Evolutionary conservation across 129 eudicot species (phyloP).

Genomic region (Smallanthus sonchifolius): DNA sequence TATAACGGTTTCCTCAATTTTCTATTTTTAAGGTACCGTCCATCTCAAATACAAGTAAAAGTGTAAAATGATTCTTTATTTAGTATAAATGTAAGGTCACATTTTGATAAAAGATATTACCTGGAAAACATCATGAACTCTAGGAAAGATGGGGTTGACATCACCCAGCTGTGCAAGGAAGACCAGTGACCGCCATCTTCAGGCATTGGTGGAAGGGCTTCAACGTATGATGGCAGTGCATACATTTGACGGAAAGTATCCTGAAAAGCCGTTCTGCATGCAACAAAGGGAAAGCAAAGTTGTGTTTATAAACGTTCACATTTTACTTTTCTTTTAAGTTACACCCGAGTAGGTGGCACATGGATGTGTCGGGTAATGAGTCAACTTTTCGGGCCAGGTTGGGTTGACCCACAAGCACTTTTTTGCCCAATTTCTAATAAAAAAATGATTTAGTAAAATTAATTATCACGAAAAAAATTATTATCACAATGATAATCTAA

Average conservation of each 20-base stretch:
- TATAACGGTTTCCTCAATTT: neutral
- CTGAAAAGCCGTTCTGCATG: constrained; percentile 70
- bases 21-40: neutral
- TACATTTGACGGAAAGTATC: constrained; percentile 82
- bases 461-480: neutral
- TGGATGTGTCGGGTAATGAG: neutral
- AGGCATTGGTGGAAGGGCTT: constrained; percentile 99
- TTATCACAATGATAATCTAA: neutral
- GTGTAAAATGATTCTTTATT: neutral
- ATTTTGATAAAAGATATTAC: constrained; percentile 31
- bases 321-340: neutral
- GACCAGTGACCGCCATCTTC: constrained; percentile 94
- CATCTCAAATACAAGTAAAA: neutral
- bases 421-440: neutral
- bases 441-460: neutral
- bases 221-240: constrained; percentile 67
- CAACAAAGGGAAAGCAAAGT: constrained; percentile 10
- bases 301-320: neutral
- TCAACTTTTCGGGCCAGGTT: neutral
- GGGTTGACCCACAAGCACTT: neutral
- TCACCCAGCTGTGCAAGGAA: constrained; percentile 93
- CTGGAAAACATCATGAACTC: constrained; percentile 95
- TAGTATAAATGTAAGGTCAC: neutral
- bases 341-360: neutral
- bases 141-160: constrained; percentile 90